A percentile compares a stretch with the other conserved stretches of the same genome.
Conservation (phyloP, 2,329 filamentous ascomycete species). For the Didymellaceae sp. region DNA sequence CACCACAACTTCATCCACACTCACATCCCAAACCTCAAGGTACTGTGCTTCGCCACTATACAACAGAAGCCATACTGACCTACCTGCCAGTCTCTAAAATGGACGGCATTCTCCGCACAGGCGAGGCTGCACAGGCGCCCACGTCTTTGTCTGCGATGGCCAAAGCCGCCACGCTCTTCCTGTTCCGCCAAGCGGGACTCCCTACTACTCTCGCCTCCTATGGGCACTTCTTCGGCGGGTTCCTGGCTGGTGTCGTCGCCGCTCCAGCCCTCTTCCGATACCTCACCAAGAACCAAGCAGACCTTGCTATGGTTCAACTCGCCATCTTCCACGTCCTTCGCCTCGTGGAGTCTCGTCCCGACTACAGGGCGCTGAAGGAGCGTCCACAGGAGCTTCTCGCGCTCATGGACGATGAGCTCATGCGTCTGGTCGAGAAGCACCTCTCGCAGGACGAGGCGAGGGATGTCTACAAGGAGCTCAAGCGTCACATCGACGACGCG, state of each 20-base stretch:
- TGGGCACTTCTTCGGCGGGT: conserved; percentile 3
- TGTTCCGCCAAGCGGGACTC: conserved; percentile 12
- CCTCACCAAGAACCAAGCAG: conserved; percentile 3
- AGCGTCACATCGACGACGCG: not conserved
- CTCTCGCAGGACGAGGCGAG: conserved; percentile 12
- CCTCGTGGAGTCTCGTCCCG: not conserved
- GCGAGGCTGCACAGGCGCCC: not conserved
- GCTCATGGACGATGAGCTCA: conserved; percentile 14
- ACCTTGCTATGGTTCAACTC: conserved; percentile 23
- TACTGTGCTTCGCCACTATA: too few relatives aligned
- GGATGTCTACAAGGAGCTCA: conserved; percentile 6
- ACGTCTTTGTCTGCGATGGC: conserved; percentile 4
- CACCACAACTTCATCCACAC: too few relatives aligned
- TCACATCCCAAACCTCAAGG: too few relatives aligned
- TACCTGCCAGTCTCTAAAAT: not conserved
- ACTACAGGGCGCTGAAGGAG: not conserved
- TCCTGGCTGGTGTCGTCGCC: conserved; percentile 4
- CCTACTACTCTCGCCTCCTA: conserved; percentile 9
- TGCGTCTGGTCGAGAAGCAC: conserved; percentile 9
- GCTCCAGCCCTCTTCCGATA: conserved; percentile 6
- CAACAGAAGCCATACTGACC: too few relatives aligned
- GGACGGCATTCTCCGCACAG: not conserved
- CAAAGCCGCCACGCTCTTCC: conserved; percentile 11
- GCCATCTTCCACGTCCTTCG: conserved; percentile 22
- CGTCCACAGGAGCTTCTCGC: conserved; percentile 7